phyloP scores from a whole-genome alignment of 768 basidiomycete genomes.

The Suillus luteus region DNA sequence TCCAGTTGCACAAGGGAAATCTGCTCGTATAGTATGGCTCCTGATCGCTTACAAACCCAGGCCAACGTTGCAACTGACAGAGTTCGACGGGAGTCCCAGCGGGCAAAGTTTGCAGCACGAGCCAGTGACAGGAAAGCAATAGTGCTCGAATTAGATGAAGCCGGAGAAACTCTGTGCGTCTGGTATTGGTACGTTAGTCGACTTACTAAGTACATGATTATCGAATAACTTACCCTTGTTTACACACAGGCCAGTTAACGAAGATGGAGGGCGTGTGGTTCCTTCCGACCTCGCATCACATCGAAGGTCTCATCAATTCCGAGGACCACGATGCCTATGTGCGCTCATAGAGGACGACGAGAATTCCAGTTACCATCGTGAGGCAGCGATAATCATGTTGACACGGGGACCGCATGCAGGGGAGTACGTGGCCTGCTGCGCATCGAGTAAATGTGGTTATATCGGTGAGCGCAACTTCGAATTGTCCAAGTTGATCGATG shows the following conservation, averaged over 20 bases:
- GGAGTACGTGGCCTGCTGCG: not conserved
- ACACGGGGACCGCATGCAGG: not conserved
- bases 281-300: not conserved
- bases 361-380: not conserved
- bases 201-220: not conserved
- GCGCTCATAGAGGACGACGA: not conserved
- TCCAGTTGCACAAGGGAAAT: too few relatives aligned
- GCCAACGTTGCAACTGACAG: not conserved
- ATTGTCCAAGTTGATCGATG: not conserved
- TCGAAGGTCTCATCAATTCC: not conserved
- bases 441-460: not conserved
- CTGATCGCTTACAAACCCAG: not conserved
- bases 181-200: not conserved
- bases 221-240: not conserved
- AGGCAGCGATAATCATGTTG: not conserved
- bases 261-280: not conserved
- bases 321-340: too few relatives aligned
- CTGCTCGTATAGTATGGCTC: not conserved
- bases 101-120: not conserved
- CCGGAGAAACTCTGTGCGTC: not conserved
- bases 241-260: not conserved
- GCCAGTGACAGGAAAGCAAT: not conserved
- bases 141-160: not conserved
- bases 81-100: not conserved
- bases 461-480: not conserved